Evolutionary conservation across 2,329 filamentous ascomycete species (phyloP).

Genomic region (Corniculantispora saksenae): DNA sequence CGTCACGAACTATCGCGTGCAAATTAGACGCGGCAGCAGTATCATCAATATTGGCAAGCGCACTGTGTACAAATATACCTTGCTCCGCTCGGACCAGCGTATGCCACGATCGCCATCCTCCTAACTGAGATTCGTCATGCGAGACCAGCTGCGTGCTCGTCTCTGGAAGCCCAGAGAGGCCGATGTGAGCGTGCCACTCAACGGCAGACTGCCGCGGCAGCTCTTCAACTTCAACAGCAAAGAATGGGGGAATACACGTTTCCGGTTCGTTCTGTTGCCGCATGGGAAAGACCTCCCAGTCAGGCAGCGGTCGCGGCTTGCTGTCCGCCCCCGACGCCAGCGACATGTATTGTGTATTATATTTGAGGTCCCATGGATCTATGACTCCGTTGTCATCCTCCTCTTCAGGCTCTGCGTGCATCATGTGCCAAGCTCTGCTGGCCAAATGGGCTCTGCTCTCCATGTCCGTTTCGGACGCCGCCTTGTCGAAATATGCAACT

Average conservation of each 20-base stretch:
- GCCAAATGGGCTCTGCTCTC: constrained; percentile 43
- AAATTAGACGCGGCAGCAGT: not conserved
- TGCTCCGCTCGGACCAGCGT: constrained; percentile 26
- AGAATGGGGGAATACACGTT: constrained; percentile 61
- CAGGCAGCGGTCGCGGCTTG: constrained; percentile 45
- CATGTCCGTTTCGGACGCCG: constrained; percentile 30
- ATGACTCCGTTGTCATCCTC: constrained; percentile 53
- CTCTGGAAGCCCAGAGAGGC: constrained; percentile 45
- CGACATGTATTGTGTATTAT: constrained; percentile 52
- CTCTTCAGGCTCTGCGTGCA: constrained; percentile 46
- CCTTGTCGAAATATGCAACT: constrained; percentile 69
- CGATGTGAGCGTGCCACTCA: constrained; percentile 79
- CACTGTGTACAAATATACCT: constrained; percentile 33
- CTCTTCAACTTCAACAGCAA: constrained; percentile 73
- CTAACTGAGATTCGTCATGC: constrained; percentile 21
- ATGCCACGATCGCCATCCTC: constrained; percentile 33
- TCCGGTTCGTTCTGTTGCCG: constrained; percentile 38
- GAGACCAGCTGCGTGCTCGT: constrained; percentile 29
- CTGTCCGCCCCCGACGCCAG: constrained; percentile 33
- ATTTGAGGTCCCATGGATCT: constrained; percentile 70
- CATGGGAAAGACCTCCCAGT: constrained; percentile 48
- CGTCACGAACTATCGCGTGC: constrained; percentile 24
- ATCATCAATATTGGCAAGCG: constrained; percentile 25
- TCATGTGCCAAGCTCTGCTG: constrained; percentile 48
- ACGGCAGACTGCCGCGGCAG: constrained; percentile 73